Evolutionary conservation across 768 basidiomycete species (phyloP).

Genomic region (Leccinum variicolor): DNA sequence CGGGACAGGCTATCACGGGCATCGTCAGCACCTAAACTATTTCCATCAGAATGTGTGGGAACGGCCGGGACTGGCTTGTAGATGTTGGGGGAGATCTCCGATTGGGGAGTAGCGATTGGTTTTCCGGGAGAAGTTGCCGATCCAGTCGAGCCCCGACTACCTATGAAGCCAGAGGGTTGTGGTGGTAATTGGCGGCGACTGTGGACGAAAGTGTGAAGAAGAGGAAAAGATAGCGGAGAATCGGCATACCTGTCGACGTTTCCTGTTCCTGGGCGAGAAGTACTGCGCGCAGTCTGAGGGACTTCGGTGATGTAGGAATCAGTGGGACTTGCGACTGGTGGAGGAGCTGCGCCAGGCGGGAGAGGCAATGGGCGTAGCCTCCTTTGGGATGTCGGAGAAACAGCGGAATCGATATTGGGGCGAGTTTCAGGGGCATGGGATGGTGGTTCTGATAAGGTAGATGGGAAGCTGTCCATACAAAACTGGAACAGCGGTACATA

Average conservation of each 20-base stretch:
- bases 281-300: conserved; percentile 4
- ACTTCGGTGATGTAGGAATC: conserved; percentile 17
- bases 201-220: neutral
- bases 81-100: conserved; percentile 22
- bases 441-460: conserved; percentile 9
- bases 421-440: conserved; percentile 18
- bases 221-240: neutral
- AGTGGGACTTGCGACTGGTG: conserved; percentile 11
- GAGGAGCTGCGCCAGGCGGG: conserved; percentile 19
- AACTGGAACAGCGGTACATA: conserved; percentile 9
- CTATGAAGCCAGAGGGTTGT: conserved; percentile 12
- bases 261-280: conserved; percentile 26
- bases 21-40: conserved; percentile 12
- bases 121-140: conserved; percentile 21
- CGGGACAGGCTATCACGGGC: conserved; percentile 18
- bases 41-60: conserved; percentile 15
- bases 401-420: conserved; percentile 18
- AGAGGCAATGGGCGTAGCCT: conserved; percentile 28
- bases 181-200: conserved; percentile 31
- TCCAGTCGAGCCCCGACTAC: conserved; percentile 20
- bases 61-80: conserved; percentile 32
- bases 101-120: conserved; percentile 8
- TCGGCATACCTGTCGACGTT: conserved; percentile 22
- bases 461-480: neutral
- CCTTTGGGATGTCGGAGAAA: conserved; percentile 30